These are phyloP conservation scores for Triticum urartu DNA, from an alignment of 176 grass and related monocot species.

Conservation along the genomic window DNA sequence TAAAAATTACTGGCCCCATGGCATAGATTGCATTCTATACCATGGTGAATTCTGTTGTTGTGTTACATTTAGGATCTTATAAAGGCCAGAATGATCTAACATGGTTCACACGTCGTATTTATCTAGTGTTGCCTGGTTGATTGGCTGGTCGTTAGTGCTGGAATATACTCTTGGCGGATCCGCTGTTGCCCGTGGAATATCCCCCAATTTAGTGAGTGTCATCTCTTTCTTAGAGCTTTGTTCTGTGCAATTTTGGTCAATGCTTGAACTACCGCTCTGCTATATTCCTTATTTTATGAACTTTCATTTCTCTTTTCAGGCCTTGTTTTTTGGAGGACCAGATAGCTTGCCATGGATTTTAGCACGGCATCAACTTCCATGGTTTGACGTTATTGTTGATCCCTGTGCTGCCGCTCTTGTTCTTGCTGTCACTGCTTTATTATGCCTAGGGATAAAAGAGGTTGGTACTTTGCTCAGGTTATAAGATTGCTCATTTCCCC, in stretches of 20 bases:
- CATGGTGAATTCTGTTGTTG: neutral
- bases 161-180: conserved; percentile 97
- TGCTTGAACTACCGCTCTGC: neutral
- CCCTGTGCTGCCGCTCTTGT: conserved; percentile 82
- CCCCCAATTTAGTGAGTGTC: conserved; percentile 81
- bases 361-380: conserved; percentile 74
- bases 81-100: conserved; percentile 25
- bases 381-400: conserved; percentile 77
- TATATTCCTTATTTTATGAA: conserved; percentile 16
- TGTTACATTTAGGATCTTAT: neutral
- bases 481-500: neutral
- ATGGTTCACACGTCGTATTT: conserved; percentile 7
- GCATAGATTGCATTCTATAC: neutral
- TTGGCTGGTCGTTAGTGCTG: conserved; percentile 93
- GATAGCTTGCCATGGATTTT: conserved; percentile 83
- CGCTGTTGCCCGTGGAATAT: conserved; percentile 95
- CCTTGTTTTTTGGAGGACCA: conserved; percentile 88
- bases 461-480: conserved; percentile 37
- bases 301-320: conserved; percentile 45
- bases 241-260: conserved; percentile 23
- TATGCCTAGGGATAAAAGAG: conserved; percentile 95
- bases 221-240: conserved; percentile 18
- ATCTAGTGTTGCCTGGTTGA: conserved; percentile 90
- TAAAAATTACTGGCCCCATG: conserved; percentile 38
- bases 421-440: conserved; percentile 58